phyloP scores from a whole-genome alignment of 1,284 basidiomycete species.

The Chalciporus sp. region DNA sequence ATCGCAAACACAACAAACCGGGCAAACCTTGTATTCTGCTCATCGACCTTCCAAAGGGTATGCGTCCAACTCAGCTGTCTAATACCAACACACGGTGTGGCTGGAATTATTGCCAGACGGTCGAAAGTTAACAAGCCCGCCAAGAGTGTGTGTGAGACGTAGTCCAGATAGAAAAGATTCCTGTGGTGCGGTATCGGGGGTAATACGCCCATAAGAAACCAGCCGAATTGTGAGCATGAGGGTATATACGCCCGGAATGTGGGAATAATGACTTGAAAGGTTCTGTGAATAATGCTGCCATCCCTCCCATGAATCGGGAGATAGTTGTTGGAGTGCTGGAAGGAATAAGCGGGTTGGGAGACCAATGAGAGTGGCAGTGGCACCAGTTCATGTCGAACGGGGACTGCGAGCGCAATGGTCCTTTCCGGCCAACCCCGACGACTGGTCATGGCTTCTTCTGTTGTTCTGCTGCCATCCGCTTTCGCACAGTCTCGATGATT shows the following conservation, averaged over 20 bases:
- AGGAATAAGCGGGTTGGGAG: conserved; percentile 15
- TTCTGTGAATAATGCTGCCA: conserved; percentile 1
- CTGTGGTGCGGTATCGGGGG: neutral
- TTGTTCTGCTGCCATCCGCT: conserved; percentile 36
- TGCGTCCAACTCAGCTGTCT: neutral
- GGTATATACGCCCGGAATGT: conserved; percentile 11
- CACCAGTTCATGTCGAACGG: conserved; percentile 8
- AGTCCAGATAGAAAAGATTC: conserved; percentile 1
- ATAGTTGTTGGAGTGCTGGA: conserved; percentile 10
- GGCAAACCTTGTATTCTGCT: neutral
- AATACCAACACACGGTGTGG: neutral
- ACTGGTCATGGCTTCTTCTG: conserved; percentile 32
- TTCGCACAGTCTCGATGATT: conserved; percentile 35
- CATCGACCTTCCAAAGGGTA: neutral
- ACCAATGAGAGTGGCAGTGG: neutral
- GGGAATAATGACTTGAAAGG: conserved; percentile 7
- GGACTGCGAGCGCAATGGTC: conserved; percentile 11
- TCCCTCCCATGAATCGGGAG: conserved; percentile 1
- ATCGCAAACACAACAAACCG: neutral
- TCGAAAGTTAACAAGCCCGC: neutral
- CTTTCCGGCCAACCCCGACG: conserved; percentile 9
- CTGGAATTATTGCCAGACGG: neutral
- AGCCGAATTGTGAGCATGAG: conserved; percentile 3
- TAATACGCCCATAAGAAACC: conserved; percentile 8
- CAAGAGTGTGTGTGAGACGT: neutral